These are phyloP conservation scores for Santalum album DNA, from an alignment of 164 flowering plant species.

Conservation along the genomic window DNA sequence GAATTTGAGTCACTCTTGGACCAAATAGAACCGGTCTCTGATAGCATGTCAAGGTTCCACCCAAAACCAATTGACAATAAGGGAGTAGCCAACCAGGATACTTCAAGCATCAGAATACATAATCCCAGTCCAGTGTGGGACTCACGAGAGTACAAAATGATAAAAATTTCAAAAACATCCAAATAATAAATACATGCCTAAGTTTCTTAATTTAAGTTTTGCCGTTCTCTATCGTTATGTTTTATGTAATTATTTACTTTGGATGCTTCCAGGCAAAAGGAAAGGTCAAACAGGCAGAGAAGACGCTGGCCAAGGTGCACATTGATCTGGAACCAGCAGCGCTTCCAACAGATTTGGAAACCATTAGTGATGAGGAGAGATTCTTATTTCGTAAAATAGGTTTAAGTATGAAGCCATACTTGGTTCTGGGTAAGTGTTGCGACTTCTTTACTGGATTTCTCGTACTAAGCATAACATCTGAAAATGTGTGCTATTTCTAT, in stretches of 20 bases:
- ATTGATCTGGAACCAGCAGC: constrained; percentile 50
- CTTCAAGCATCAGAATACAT: too few species aligned
- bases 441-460: neutral
- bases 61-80: too few species aligned
- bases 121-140: too few species aligned
- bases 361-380: constrained; percentile 80
- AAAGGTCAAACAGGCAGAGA: constrained; percentile 65
- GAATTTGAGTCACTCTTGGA: too few species aligned
- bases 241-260: neutral
- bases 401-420: constrained; percentile 78
- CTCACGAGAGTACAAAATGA: too few species aligned
- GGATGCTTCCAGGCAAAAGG: constrained; percentile 43
- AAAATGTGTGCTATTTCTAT: constrained; percentile 7
- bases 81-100: too few species aligned
- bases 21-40: too few species aligned
- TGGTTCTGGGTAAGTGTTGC: constrained; percentile 59
- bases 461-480: neutral
- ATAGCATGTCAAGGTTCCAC: too few species aligned
- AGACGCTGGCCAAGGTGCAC: constrained; percentile 59
- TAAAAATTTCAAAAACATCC: too few species aligned
- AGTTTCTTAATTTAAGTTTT: too few species aligned
- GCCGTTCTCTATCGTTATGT: too few species aligned
- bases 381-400: constrained; percentile 79
- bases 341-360: constrained; percentile 79
- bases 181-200: too few species aligned